A percentile compares a stretch with the other conserved stretches of the same genome.
These are phyloP conservation scores for Diophrys appendiculata DNA, from an alignment of 73 alveolate genomes.

Conservation along the genomic window DNA sequence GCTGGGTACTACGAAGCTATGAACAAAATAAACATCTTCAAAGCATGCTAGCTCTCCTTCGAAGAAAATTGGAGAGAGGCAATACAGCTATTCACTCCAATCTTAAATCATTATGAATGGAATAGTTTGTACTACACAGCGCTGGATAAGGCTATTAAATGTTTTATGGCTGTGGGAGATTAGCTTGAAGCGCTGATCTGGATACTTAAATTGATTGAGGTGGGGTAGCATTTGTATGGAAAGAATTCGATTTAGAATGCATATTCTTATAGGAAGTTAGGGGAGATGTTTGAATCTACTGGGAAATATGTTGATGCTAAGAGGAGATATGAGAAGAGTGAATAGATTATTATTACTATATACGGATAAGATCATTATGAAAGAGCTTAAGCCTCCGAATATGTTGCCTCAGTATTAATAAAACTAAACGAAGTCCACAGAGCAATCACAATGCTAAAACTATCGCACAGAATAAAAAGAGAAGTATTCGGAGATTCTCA, in stretches of 20 bases:
- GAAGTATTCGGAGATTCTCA: not conserved
- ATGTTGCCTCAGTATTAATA: not conserved
- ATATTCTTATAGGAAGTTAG: not conserved
- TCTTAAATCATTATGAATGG: not conserved
- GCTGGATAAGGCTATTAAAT: not conserved
- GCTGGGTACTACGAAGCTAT: not conserved
- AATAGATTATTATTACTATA: no score
- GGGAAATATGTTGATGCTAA: not conserved
- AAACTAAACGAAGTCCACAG: not conserved
- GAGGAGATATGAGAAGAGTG: not conserved
- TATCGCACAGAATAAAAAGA: not conserved
- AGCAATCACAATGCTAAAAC: not conserved
- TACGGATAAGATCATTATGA: not conserved
- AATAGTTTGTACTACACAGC: not conserved
- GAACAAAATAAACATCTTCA: not conserved
- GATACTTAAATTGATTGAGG: not conserved
- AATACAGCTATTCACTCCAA: not conserved
- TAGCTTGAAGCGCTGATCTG: not conserved
- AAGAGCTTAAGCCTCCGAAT: not conserved
- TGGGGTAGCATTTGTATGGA: not conserved
- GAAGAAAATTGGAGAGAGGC: not conserved
- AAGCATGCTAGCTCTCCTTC: not conserved
- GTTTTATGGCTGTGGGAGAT: not conserved
- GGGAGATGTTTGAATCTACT: not conserved
- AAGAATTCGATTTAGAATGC: not conserved